Evolutionary conservation across 106 monocot species (phyloP), one percentile per base, ranked within the genome.

Genomic region (Dendrobium nobile): DNA sequence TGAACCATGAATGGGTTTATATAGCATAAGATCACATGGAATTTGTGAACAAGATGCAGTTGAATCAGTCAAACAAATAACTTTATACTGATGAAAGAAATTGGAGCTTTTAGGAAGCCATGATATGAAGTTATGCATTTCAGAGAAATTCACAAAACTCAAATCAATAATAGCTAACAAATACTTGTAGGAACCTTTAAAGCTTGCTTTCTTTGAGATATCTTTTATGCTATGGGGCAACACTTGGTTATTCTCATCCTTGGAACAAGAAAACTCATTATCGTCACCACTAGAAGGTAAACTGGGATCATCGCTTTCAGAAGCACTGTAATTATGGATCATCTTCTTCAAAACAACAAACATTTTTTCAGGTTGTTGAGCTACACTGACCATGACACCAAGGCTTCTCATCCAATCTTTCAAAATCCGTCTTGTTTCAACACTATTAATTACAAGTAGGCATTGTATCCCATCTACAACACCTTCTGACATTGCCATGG

Each of bases 1-100:
- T 73, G 99, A 91, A 37, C 95, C 99, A 77, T 93, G 95, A 45
- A 95, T 47, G 13, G 99, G 95, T 47, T 89, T 93, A 74, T 82
- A 73, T 58, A 99, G 54, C 33, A 89, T 45, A 77, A 88, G 81
- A 84, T 90, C 88, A 80, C 80, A 90, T 8, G 58, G 79, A 3
- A 61, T 78, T 67, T 81, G 47, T 33, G 17, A 68, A 40, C 26
- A 6, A 19, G 91, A 79, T 11, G 85, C 84, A 76, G 82, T 82
- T 26, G 81, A 77, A 82, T 87, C 81, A 5, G 79, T 77, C 82
- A 98, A 77, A 82, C 90, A 92, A 72, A 89, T 79, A 78, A 95
- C 58, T 77, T 85, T 94, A 45, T 81, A 89, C 0, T 73, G 78
- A 67, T 68, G 79, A 72, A 82, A 61, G 37, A 72, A 72, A 45